Conservation (phyloP, 768 basidiomycete species). For the Gyrodon lividus region DNA sequence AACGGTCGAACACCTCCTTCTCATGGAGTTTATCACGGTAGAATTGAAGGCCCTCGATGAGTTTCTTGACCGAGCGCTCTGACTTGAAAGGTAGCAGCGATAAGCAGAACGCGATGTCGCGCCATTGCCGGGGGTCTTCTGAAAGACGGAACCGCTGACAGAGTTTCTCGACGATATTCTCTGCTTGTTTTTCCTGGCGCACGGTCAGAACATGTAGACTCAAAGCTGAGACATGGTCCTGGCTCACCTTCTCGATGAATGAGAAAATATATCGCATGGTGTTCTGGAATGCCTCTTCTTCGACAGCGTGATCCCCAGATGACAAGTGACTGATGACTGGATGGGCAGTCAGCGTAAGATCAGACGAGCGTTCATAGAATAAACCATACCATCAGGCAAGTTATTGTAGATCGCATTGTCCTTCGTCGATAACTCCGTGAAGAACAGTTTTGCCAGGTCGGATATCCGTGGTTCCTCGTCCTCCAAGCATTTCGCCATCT, state of each 20-base stretch:
- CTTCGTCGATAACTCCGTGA: slow-evolving; percentile 92
- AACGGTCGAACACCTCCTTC: slow-evolving; percentile 70
- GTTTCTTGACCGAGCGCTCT: slow-evolving; percentile 92
- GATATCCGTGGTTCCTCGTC: slow-evolving; percentile 84
- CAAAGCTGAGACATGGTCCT: background rate
- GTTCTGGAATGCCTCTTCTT: slow-evolving; percentile 88
- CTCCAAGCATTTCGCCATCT: slow-evolving; percentile 99
- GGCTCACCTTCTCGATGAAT: slow-evolving; percentile 89
- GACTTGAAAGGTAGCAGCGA: slow-evolving; percentile 96
- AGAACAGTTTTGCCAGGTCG: slow-evolving; percentile 97
- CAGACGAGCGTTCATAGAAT: background rate
- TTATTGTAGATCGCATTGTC: slow-evolving; percentile 99
- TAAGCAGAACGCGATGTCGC: slow-evolving; percentile 94
- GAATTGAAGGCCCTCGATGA: slow-evolving; percentile 87
- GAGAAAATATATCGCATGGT: slow-evolving; percentile 95
- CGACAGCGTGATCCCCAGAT: slow-evolving; percentile 85
- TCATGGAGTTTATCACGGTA: slow-evolving; percentile 98
- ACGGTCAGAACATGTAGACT: background rate
- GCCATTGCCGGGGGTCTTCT: slow-evolving; percentile 92
- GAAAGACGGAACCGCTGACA: slow-evolving; percentile 92
- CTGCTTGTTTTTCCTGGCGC: slow-evolving; percentile 92
- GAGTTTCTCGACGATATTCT: slow-evolving; percentile 94
- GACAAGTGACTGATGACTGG: slow-evolving; percentile 93
- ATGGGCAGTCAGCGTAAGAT: slow-evolving; percentile 5
- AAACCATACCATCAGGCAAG: slow-evolving; percentile 79